Conservation (phyloP, 257 asterid genomes). For the Przewalskia tangutica region DNA sequence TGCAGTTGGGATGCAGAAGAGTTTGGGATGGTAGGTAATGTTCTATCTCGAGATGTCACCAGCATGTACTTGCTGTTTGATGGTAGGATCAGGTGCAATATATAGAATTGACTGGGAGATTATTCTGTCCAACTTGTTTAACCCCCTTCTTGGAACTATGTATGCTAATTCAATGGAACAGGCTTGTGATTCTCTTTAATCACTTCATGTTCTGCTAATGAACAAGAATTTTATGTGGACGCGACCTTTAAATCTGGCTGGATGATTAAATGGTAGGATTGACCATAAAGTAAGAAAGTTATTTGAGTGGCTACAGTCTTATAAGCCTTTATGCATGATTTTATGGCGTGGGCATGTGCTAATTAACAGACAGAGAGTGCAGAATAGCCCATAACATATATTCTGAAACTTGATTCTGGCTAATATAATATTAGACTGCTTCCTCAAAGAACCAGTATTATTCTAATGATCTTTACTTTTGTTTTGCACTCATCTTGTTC, state of each 20-base stretch:
- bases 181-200: not conserved
- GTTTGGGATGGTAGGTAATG: slow-evolving; percentile 98
- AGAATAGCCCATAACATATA: not conserved
- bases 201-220: not conserved
- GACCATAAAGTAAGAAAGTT: not conserved
- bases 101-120: not conserved
- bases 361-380: not conserved
- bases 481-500: slow-evolving; percentile 7
- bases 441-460: not conserved
- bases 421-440: not conserved
- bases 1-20: slow-evolving; percentile 99
- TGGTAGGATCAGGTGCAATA: not conserved
- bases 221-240: not conserved
- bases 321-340: not conserved
- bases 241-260: not conserved
- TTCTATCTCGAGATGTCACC: slow-evolving; percentile 18
- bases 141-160: not conserved
- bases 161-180: not conserved
- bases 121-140: not conserved
- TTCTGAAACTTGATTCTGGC: not conserved
- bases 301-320: not conserved
- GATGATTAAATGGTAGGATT: not conserved
- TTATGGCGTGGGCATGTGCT: not conserved
- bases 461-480: not conserved
- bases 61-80: not conserved